A percentile compares a stretch with the other conserved stretches of the same genome.
Conservation (phyloP, 2,329 filamentous ascomycete species). For the Pseudogymnoascus sp. region DNA sequence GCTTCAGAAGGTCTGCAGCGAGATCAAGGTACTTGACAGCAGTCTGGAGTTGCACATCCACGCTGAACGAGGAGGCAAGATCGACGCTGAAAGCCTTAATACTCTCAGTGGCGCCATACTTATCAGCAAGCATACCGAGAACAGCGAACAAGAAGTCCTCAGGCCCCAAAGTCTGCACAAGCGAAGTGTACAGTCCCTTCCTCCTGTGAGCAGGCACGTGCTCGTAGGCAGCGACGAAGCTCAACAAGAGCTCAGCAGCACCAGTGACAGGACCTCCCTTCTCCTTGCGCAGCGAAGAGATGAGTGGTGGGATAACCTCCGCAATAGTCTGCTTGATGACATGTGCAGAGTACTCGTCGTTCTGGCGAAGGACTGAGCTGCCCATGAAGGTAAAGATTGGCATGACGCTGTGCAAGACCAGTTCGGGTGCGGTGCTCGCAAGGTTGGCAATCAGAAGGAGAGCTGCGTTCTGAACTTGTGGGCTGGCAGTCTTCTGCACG, state of each 20-base stretch:
- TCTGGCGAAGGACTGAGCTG: constrained; percentile 79
- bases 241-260: constrained; percentile 82
- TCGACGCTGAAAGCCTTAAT: constrained; percentile 68
- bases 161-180: constrained; percentile 76
- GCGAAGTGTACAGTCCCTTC: constrained; percentile 70
- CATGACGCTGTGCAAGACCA: constrained; percentile 96
- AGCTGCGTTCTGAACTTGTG: constrained; percentile 87
- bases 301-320: constrained; percentile 84
- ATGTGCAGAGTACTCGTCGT: constrained; percentile 93
- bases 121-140: constrained; percentile 81
- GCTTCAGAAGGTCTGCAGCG: constrained; percentile 63
- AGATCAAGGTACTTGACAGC: constrained; percentile 70
- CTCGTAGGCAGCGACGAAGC: constrained; percentile 92
- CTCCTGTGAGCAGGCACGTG: constrained; percentile 86
- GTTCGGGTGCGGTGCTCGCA: constrained; percentile 77
- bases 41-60: constrained; percentile 68
- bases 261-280: constrained; percentile 70
- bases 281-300: constrained; percentile 73
- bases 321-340: constrained; percentile 94
- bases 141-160: constrained; percentile 84
- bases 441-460: constrained; percentile 80
- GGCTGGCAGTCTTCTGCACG: constrained; percentile 82
- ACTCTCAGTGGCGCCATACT: constrained; percentile 68
- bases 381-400: constrained; percentile 99
- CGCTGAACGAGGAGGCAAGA: constrained; percentile 62